Evolutionary conservation across 345 rosid genomes (phyloP), one percentile per base, ranked within the genome.

Genomic region (Anastatica hierochuntica): DNA sequence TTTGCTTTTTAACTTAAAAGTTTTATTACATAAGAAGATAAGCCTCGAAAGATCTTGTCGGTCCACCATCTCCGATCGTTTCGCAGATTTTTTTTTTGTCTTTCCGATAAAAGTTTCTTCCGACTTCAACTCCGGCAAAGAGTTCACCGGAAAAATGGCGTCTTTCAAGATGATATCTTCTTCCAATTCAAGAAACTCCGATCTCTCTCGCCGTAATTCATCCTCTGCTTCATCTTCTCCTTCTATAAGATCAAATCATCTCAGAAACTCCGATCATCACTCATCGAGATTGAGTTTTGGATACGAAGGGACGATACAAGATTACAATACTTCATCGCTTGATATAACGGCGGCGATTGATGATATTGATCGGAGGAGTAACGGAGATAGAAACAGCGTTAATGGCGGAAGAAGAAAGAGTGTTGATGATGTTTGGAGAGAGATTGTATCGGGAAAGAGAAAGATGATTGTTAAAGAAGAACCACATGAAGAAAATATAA

Each of bases 361-460:
- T 26, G 59, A 69, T 37, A 40, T 14, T 18, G 54, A 55, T 45
- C 71, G n/a, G n/a, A n/a, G 55, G 41, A 61, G 53, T 42, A 53
- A 47, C 59, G 59, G 64, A 34, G 59, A 45, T 49, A 37, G 54
- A 4, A 29, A 26, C 40, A 53, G 59, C 21, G 52, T 56, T 6
- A 36, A 48, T 48, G 56, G 49, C 24, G 53, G 53, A 10, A 57
- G 50, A 16, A 78, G 63, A 21, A 2, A 21, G 66, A 80, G 69
- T 1, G 89, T 71, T 5, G 92, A 92, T 7, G 90, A 88, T 14
- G 82, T 83, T n/a, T 85, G 96, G 98, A 74, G 77, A 52, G 98
- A 84, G 74, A 84, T 92, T 43, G 81, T 84, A 10, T 79, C 83
- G 2, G 79, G 77, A 26, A 84, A 78, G 59, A 76, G 66, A 42